phyloP scores from a whole-genome alignment of 176 grass and related monocot species.

The Sorghum bicolor region Sorghum_bicolor_NCBIv3 NC_012877.2:10695501-10696000 shows the following conservation, averaged over 20 bases:
- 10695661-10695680: background rate
- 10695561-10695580: background rate
- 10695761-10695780: background rate
- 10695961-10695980: background rate
- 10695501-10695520: background rate
- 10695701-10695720: constrained; percentile 18
- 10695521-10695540: constrained; percentile 15
- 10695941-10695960: no score
- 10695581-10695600: constrained; percentile 24
- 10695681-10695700: background rate
- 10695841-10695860: background rate
- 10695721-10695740: background rate
- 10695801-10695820: background rate
- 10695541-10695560: constrained; percentile 10
- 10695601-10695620: constrained; percentile 6
- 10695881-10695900: background rate
- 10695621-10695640: background rate
- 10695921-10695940: no score
- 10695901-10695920: background rate
- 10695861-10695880: background rate
- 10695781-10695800: constrained; percentile 16
- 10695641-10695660: constrained; percentile 16
- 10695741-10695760: background rate
- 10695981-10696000: background rate
- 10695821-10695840: background rate